Evolutionary conservation across 495 filamentous ascomycete genomes (phyloP).

Genomic region (Hypoxylon trugodes): DNA sequence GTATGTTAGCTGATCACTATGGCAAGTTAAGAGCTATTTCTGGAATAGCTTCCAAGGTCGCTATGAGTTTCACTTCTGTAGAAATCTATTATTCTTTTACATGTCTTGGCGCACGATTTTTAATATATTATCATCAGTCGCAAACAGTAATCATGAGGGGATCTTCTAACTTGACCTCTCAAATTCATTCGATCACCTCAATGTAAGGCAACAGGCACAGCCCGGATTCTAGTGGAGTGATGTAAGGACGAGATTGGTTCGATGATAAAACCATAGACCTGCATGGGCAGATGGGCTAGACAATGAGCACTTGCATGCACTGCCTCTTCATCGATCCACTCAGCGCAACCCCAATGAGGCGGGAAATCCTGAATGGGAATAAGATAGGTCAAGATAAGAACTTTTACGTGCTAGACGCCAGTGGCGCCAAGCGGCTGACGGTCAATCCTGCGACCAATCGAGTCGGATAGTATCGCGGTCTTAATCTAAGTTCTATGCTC

Average conservation of each 20-base stretch:
- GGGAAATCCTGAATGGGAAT: not conserved
- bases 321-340: slow-evolving; percentile 26
- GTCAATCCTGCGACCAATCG: slow-evolving; percentile 6
- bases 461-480: slow-evolving; percentile 4
- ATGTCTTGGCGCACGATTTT: slow-evolving; percentile 8
- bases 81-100: not conserved
- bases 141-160: not conserved
- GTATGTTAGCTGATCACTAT: slow-evolving; percentile 12
- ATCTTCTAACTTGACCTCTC: not conserved
- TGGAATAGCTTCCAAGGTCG: slow-evolving; percentile 28
- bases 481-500: slow-evolving; percentile 27
- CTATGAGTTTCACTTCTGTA: slow-evolving; percentile 13
- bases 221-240: slow-evolving; percentile 7
- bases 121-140: not conserved
- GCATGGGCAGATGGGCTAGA: slow-evolving; percentile 16
- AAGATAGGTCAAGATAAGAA: slow-evolving; percentile 3
- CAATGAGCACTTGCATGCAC: slow-evolving; percentile 34
- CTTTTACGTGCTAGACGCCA: not conserved
- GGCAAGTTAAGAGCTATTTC: slow-evolving; percentile 22
- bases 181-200: not conserved
- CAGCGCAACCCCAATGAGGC: slow-evolving; percentile 14
- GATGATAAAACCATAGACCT: slow-evolving; percentile 6
- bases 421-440: slow-evolving; percentile 1
- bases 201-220: too few relatives aligned
- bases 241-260: not conserved